Evolutionary conservation across 345 rosid genomes (phyloP).

Genomic region (Corchorus olitorius): DNA sequence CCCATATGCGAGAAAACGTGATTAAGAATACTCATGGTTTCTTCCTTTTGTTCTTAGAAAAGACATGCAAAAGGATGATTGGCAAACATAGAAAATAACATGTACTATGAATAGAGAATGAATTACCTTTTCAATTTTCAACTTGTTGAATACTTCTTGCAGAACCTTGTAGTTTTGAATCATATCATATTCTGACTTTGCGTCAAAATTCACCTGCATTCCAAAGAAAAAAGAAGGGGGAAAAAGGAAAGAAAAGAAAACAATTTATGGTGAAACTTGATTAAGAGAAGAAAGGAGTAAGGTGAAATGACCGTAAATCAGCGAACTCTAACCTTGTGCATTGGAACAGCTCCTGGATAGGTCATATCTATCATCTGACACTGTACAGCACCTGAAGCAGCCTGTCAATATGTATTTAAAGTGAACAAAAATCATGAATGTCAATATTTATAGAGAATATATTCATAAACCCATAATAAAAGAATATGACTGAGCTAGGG

Average conservation of each 20-base stretch:
- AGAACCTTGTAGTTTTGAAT: slow-evolving; percentile 97
- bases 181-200: slow-evolving; percentile 94
- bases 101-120: not conserved
- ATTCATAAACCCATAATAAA: not conserved
- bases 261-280: slow-evolving; percentile 1
- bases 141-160: slow-evolving; percentile 90
- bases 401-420: slow-evolving; percentile 44
- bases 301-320: not conserved
- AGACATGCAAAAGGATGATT: not conserved
- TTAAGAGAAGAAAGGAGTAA: slow-evolving; percentile 3
- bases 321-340: slow-evolving; percentile 76
- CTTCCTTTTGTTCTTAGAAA: not conserved
- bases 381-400: slow-evolving; percentile 99
- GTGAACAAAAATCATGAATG: not conserved
- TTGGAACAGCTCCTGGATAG: slow-evolving; percentile 92
- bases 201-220: slow-evolving; percentile 86
- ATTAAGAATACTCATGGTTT: not conserved
- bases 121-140: slow-evolving; percentile 86
- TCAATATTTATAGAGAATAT: slow-evolving; percentile 10
- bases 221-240: not conserved
- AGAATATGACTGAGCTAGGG: not conserved
- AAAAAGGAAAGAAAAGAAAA: not conserved
- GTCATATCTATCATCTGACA: slow-evolving; percentile 98
- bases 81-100: not conserved
- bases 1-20: not conserved